Percentiles rank a stretch among this genome's conserved stretches.
Conservation (phyloP, 768 basidiomycete genomes). For the Rubroboletus satanas region DNA sequence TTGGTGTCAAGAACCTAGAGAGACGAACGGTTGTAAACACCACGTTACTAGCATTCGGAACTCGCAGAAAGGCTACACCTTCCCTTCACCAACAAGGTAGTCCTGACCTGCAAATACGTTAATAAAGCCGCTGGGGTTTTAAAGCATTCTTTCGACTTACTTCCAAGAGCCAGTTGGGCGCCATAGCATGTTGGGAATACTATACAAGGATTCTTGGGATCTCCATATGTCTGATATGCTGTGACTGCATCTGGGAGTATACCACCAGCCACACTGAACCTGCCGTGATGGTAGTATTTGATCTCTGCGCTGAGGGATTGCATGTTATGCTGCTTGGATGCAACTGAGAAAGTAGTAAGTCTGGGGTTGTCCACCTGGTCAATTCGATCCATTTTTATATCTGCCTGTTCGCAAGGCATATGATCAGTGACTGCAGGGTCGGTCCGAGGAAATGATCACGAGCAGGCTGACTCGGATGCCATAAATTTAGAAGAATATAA, state of each 20-base stretch:
- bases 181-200: slow-evolving; percentile 61
- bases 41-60: background rate
- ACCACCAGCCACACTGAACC: slow-evolving; percentile 50
- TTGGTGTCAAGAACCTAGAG: slow-evolving; percentile 44
- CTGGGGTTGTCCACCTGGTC: background rate
- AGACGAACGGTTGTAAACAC: background rate
- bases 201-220: slow-evolving; percentile 49
- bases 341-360: background rate
- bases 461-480: background rate
- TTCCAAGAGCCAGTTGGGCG: slow-evolving; percentile 41
- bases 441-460: background rate
- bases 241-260: slow-evolving; percentile 54
- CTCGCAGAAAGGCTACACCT: slow-evolving; percentile 30
- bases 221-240: slow-evolving; percentile 56
- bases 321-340: slow-evolving; percentile 1
- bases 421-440: background rate
- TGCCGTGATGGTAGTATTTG: slow-evolving; percentile 52
- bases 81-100: slow-evolving; percentile 50
- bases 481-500: slow-evolving; percentile 2
- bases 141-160: slow-evolving; percentile 29
- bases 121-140: background rate
- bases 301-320: slow-evolving; percentile 24
- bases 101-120: slow-evolving; percentile 37
- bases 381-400: slow-evolving; percentile 3
- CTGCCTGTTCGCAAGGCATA: background rate